These are phyloP conservation scores for Vitis riparia DNA, from an alignment of 164 flowering plant genomes.

Conservation along the genomic window DNA sequence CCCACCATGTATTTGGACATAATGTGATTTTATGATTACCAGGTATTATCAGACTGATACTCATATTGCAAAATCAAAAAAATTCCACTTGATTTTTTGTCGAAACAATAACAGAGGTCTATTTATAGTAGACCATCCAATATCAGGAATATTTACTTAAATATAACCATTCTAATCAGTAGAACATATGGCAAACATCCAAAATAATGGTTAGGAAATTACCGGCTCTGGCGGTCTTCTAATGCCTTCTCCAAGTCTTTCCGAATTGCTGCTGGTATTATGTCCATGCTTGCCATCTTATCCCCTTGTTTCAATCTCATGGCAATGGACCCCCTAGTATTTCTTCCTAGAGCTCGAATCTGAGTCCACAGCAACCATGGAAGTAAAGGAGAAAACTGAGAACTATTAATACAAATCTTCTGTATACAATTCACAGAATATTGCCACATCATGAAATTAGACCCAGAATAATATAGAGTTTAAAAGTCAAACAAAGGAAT, in stretches of 20 bases:
- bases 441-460: no score
- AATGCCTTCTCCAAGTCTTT: slow-evolving; percentile 42
- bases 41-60: no score
- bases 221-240: slow-evolving; percentile 37
- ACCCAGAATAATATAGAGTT: no score
- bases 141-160: no score
- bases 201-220: slow-evolving; percentile 14
- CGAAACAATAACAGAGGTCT: no score
- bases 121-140: no score
- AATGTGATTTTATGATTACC: no score
- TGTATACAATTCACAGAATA: no score
- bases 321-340: slow-evolving; percentile 82
- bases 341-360: slow-evolving; percentile 83
- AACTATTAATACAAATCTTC: background rate
- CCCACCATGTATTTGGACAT: no score
- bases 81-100: no score
- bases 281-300: slow-evolving; percentile 87
- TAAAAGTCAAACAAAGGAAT: no score
- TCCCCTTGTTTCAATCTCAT: slow-evolving; percentile 87
- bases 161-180: background rate
- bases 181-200: background rate
- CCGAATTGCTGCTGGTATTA: slow-evolving; percentile 68
- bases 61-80: no score
- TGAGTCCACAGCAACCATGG: slow-evolving; percentile 19
- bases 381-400: background rate